A percentile compares a stretch with the other conserved stretches of the same genome.
Conservation (phyloP, 2,329 filamentous ascomycete species). For the Aotearoamyces nothofagi region DNA sequence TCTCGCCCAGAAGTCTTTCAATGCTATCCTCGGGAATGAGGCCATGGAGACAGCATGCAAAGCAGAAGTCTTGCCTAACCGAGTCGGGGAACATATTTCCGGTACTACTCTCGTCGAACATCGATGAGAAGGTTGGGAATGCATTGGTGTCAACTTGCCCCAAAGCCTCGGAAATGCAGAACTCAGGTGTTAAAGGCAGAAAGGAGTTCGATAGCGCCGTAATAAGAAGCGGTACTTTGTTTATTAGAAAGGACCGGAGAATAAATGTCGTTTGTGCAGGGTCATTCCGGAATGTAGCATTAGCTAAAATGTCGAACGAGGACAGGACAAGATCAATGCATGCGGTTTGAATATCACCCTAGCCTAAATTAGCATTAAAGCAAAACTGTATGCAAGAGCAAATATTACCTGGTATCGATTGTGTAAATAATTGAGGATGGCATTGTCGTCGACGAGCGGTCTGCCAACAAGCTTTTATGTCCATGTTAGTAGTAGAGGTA, state of each 20-base stretch:
- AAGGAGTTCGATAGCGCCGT: constrained; percentile 38
- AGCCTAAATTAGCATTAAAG: constrained; percentile 14
- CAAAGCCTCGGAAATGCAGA: constrained; percentile 52
- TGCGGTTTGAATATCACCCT: constrained; percentile 65
- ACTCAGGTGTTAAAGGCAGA: constrained; percentile 41
- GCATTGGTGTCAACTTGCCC: constrained; percentile 43
- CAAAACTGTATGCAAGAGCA: too few relatives aligned
- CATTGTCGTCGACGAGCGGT: constrained; percentile 68
- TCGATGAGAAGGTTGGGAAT: constrained; percentile 49
- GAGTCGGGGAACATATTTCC: constrained; percentile 43
- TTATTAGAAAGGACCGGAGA: constrained; percentile 74
- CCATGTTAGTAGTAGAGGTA: not conserved
- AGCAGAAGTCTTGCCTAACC: constrained; percentile 71
- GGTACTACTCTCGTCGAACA: constrained; percentile 40
- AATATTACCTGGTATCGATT: constrained; percentile 64
- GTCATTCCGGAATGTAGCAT: constrained; percentile 62
- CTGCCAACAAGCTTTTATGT: constrained; percentile 71
- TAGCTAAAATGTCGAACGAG: constrained; percentile 79
- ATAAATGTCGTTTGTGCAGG: constrained; percentile 47
- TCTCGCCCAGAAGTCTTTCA: constrained; percentile 67
- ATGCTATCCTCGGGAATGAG: constrained; percentile 69
- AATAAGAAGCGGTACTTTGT: constrained; percentile 48
- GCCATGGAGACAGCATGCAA: constrained; percentile 76
- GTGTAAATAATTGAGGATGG: constrained; percentile 65
- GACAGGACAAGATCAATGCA: constrained; percentile 74